Evolutionary conservation across 2,329 filamentous ascomycete species (phyloP).

Genomic region (Sphaerulina vaccinii): DNA sequence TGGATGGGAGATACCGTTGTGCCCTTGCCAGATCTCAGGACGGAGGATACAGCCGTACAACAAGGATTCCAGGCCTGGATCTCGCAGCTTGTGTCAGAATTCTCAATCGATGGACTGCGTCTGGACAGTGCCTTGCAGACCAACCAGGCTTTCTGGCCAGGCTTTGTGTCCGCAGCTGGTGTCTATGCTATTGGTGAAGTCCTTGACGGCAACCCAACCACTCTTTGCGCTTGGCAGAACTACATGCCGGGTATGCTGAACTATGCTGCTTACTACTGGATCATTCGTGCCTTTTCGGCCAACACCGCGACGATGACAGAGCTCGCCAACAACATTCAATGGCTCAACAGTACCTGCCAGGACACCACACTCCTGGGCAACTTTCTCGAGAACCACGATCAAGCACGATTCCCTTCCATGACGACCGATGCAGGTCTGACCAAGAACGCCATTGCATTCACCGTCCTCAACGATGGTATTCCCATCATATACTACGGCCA

Average conservation of each 20-base stretch:
- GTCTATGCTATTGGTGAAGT: slow-evolving; percentile 48
- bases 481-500: slow-evolving; percentile 64
- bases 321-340: slow-evolving; percentile 36
- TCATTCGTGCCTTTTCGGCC: slow-evolving; percentile 38
- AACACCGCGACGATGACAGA: slow-evolving; percentile 37
- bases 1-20: slow-evolving; percentile 55
- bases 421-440: slow-evolving; percentile 55
- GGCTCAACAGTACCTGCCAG: slow-evolving; percentile 34
- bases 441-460: slow-evolving; percentile 60
- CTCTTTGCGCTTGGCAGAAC: slow-evolving; percentile 43
- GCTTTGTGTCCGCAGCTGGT: slow-evolving; percentile 35
- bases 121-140: slow-evolving; percentile 40
- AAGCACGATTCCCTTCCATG: slow-evolving; percentile 42
- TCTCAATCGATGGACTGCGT: slow-evolving; percentile 53
- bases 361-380: slow-evolving; percentile 39
- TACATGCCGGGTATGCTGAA: slow-evolving; percentile 46
- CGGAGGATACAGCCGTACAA: slow-evolving; percentile 50
- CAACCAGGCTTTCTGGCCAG: slow-evolving; percentile 40
- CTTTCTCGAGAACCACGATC: slow-evolving; percentile 41
- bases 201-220: slow-evolving; percentile 37
- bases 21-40: slow-evolving; percentile 61
- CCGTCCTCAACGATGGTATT: slow-evolving; percentile 59
- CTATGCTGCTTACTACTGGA: slow-evolving; percentile 43
- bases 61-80: slow-evolving; percentile 58
- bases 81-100: slow-evolving; percentile 56